Base-by-base conservation (phyloP, 2,329 filamentous ascomycete genomes). In the Sporothrix sp. region DNA sequence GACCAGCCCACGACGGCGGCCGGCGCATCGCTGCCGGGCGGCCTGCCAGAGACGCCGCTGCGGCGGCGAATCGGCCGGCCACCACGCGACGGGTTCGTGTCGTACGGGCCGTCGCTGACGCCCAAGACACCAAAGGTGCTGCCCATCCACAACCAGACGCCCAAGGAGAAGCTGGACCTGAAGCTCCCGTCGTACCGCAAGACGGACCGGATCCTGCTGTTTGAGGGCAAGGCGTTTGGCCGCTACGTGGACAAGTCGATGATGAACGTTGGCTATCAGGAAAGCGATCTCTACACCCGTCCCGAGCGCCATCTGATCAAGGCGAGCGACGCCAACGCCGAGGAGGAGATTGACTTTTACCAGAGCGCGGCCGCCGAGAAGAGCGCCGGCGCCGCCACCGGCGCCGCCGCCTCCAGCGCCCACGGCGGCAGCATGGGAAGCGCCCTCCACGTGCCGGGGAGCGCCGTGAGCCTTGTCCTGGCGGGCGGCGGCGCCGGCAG, bases 181-280 rank as follows among this genome's bases (percentile, higher is more conserved):
- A 87, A 87, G 52, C 79, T 82, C 57, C 85, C 87, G 2, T 82
- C 81, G 1, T 89, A 84, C 62, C 79, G 85, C 51, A 80, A 79
- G 60, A 84, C 85, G n/a, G 82, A 88, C 59, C 82, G 86, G n/a
- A 85, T 91, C 58, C 73, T 81, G 51, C 71, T 84, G 23, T 89
- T 87, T 56, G 91, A 96, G 65, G 85, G 89, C 63, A 89, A 93
- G 65, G 84, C 82, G 1, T 81, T 85, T 56, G 87, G 88, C 37
- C 86, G 91, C 61, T 97, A 95, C 66, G 90, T 97, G 42, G 91
- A 96, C 66, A 89, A 93, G 63, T 85, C 87, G 2, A 95, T 97
- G 90, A 90, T 90, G 59, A 91, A 88, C 60, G 86, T 95, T 42
- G 91, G 91, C 47, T 97, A 95, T 63, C 91, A 96, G 67, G 89